These are phyloP conservation scores for Epichloe glyceriae DNA, from an alignment of 2,329 filamentous ascomycete species.

Conservation along the genomic window DNA sequence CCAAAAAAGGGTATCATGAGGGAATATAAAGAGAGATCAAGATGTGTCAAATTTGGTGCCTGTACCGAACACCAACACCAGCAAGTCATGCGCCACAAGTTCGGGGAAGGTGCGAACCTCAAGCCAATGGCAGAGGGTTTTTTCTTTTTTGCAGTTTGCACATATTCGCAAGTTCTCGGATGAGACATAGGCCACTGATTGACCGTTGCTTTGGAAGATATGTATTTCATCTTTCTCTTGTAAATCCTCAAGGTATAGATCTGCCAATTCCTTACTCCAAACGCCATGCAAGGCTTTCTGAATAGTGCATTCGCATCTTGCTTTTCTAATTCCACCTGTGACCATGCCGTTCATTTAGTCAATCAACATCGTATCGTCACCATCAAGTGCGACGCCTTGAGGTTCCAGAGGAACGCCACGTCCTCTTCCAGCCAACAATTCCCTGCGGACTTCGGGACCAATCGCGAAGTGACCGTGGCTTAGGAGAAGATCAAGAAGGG, in stretches of 20 bases:
- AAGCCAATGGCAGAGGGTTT: too few relatives aligned
- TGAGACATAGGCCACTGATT: background rate
- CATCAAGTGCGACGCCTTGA: slow-evolving; percentile 44
- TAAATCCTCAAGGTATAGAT: background rate
- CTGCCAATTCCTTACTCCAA: slow-evolving; percentile 5
- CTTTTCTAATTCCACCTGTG: background rate
- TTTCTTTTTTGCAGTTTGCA: background rate
- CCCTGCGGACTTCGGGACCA: slow-evolving; percentile 78
- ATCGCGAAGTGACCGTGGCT: slow-evolving; percentile 78
- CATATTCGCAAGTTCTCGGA: too few relatives aligned
- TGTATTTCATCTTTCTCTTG: background rate
- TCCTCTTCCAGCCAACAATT: slow-evolving; percentile 77
- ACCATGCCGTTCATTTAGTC: slow-evolving; percentile 24
- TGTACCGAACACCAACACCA: background rate
- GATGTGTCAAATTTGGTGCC: background rate
- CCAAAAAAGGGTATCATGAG: too few relatives aligned
- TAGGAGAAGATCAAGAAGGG: slow-evolving; percentile 73
- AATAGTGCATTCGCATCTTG: slow-evolving; percentile 4
- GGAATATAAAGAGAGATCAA: background rate
- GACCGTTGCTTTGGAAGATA: background rate
- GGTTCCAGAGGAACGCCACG: slow-evolving; percentile 58
- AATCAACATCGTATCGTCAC: slow-evolving; percentile 86
- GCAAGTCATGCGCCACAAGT: background rate
- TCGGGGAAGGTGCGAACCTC: background rate
- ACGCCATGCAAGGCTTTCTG: slow-evolving; percentile 11